Percentiles rank a stretch among this genome's conserved stretches.
Conservation (phyloP, 2,329 filamentous ascomycete genomes). For the Colletotrichum viniferum region DNA sequence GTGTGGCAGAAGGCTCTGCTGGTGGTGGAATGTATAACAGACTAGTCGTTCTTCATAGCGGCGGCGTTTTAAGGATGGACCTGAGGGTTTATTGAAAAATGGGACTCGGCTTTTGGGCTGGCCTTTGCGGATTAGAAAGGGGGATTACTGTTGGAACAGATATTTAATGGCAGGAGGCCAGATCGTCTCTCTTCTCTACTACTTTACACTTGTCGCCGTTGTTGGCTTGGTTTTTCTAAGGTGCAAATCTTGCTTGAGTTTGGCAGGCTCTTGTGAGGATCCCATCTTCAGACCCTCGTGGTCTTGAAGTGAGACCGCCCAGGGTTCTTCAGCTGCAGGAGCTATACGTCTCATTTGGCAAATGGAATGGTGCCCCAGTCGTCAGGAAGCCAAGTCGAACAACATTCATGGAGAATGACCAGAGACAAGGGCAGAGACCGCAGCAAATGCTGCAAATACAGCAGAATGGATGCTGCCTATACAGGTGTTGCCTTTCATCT, state of each 20-base stretch:
- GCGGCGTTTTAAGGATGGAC: conserved; percentile 38
- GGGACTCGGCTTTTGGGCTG: neutral
- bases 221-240: neutral
- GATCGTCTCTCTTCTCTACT: conserved; percentile 20
- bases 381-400: neutral
- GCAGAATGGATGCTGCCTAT: neutral
- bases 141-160: neutral
- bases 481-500: neutral
- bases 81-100: neutral
- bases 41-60: conserved; percentile 45
- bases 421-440: neutral
- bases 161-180: conserved; percentile 16
- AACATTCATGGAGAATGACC: neutral
- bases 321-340: neutral
- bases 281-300: neutral
- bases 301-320: neutral
- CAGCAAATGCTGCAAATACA: neutral
- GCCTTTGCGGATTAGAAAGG: neutral
- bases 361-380: neutral
- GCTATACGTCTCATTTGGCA: neutral
- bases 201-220: neutral
- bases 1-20: neutral
- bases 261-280: neutral
- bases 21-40: conserved; percentile 35
- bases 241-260: neutral